Evolutionary conservation across 164 flowering plant genomes (phyloP), one percentile per base, ranked within the genome.

Genomic region (Akebia trifoliata): DNA sequence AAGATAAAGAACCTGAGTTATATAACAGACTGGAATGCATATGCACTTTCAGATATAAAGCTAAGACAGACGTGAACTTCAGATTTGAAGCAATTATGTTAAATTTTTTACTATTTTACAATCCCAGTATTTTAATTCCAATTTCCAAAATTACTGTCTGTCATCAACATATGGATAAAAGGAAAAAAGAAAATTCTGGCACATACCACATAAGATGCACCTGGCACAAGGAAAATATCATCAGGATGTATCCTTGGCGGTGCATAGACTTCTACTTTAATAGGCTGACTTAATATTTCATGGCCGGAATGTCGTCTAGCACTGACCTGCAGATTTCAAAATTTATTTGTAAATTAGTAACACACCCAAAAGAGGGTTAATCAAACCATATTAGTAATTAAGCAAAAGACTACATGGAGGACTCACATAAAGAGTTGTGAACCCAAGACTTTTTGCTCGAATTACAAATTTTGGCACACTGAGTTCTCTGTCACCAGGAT

Each of bases 181-280:
- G 31, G 29, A 11, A 21, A 31, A 34, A 11, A 34, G 35, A 29
- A 28, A 15, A 22, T n/a, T 31, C 18, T 49, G 22, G 45, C 48
- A 43, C 80, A 61, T 84, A 88, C 96, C 85, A 71, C 60, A 64
- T 76, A 93, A 28, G 90, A 78, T 64, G 98, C 91, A 63, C 98
- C 97, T 7, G 95, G 98, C 37, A 71, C 87, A 54, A 93, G 82
- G 67, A 77, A 84, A 56, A 93, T 76, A 49, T 78, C 72, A 25
- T 60, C 63, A 11, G 98, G 98, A 55, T 77, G 78, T 49, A 93
- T 69, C 46, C 57, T 72, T 30, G 85, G 91, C 18, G 86, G 85
- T 42, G 83, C 82, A 78, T 87, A 93, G 17, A 93, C 94, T 79
- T 93, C 97, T 55, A 90, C 78, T 70, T 71, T 77, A 37, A 93